Base-by-base conservation (phyloP, 306 rosid species). In the Lathyrus tuberosus region DNA sequence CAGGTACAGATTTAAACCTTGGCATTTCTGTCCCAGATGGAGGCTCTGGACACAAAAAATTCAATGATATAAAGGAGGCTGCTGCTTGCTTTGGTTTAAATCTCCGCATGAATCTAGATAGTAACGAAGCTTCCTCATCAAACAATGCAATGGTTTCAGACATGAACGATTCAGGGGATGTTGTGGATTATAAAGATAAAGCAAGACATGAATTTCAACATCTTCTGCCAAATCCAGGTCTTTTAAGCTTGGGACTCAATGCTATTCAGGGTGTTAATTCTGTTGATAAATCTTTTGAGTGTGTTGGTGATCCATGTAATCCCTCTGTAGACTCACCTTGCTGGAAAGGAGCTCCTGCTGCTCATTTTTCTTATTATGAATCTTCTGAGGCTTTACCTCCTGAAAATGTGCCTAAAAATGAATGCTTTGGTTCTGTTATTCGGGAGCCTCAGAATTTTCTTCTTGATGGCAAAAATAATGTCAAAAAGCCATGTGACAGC, bases 301-400 rank as follows among this genome's bases (percentile, higher is more conserved):
- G 60, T 74, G 84, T 59, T 77, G 83, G 85, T 8, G 95, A 91
- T 85, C 83, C 70, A 52, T 80, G 76, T 80, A 88, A 86, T 77
- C 84, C 85, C 65, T 83, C 87, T 73, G 96, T 87, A 53, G 99
- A 95, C 81, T 91, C 99, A 14, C 99, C 99, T 13, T 95, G 99
- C 82, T 95, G 99, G 99, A 95, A 87, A 76, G 99, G 99, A 65
- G 89, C 85, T 64, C 83, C 86, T 30, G 71, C 69, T 44, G 30
- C 72, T 66, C 79, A 51, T 47, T 76, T 81, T 63, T 82, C 85
- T 78, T 84, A 84, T 28, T 79, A 83, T 71, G 84, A 67, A 59
- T 80, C 78, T 67, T 71, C 82, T 76, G 84, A 66, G 20, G 57
- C 67, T 26, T 67, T 57, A 24, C 38, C 64, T 51, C 76, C 80